A percentile compares a stretch with the other conserved stretches of the same genome.
These are phyloP conservation scores for Aspergillus ruber DNA, from an alignment of 2,329 filamentous ascomycete species.

Conservation along the genomic window DNA sequence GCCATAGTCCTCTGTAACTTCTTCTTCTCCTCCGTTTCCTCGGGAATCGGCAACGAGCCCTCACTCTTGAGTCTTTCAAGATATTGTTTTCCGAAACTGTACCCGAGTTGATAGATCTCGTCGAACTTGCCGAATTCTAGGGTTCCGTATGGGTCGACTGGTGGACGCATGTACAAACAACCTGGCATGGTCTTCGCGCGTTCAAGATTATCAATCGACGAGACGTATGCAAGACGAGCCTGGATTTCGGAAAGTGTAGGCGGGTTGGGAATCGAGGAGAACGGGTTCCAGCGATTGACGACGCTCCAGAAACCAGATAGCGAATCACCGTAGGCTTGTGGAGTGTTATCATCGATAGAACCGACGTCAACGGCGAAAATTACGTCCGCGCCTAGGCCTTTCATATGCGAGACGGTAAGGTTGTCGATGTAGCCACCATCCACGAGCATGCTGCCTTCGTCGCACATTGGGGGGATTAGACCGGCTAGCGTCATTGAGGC, in stretches of 20 bases:
- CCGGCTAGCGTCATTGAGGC: constrained; percentile 96
- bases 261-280: constrained; percentile 81
- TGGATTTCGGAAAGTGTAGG: constrained; percentile 95
- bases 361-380: constrained; percentile 97
- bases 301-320: constrained; percentile 93
- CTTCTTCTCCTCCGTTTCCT: constrained; percentile 71
- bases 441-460: constrained; percentile 92
- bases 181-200: constrained; percentile 84
- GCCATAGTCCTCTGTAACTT: constrained; percentile 72
- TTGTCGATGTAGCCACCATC: constrained; percentile 98
- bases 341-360: constrained; percentile 81
- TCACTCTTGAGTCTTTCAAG: constrained; percentile 69
- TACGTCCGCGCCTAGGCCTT: constrained; percentile 80
- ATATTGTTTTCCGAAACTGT: constrained; percentile 76
- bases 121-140: constrained; percentile 97
- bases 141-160: constrained; percentile 87
- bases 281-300: constrained; percentile 93
- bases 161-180: constrained; percentile 93
- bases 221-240: constrained; percentile 88
- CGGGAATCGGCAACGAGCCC: constrained; percentile 64
- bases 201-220: constrained; percentile 87
- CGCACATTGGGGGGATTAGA: constrained; percentile 84
- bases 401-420: constrained; percentile 95
- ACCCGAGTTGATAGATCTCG: constrained; percentile 88
- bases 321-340: constrained; percentile 88